These are phyloP conservation scores for Clonostachys solani DNA, from an alignment of 2,329 filamentous ascomycete species.

Conservation along the genomic window DNA sequence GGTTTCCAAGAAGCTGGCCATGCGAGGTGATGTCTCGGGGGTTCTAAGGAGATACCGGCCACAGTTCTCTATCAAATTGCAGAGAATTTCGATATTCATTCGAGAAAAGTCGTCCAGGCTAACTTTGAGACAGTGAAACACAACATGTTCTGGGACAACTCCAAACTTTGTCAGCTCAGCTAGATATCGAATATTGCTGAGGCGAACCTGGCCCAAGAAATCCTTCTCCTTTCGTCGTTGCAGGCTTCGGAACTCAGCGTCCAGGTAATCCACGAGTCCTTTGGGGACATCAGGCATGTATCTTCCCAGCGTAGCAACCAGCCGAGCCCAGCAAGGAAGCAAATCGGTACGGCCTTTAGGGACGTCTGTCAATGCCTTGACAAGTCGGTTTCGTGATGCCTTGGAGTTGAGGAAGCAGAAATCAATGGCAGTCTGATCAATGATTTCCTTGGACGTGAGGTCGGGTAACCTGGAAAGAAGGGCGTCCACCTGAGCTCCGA, in stretches of 20 bases:
- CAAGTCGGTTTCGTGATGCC: conserved; percentile 86
- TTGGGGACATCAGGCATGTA: conserved; percentile 95
- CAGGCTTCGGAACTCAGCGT: conserved; percentile 93
- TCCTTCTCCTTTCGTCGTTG: conserved; percentile 98
- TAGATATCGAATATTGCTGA: conserved; percentile 94
- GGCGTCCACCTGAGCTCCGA: conserved; percentile 93
- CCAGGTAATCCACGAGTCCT: conserved; percentile 84
- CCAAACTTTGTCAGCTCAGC: conserved; percentile 98
- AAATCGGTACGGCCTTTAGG: conserved; percentile 92
- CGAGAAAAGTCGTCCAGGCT: conserved; percentile 95
- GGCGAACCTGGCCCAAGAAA: conserved; percentile 88
- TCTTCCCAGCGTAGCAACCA: conserved; percentile 88
- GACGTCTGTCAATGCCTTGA: conserved; percentile 91
- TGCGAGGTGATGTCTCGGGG: conserved; percentile 86
- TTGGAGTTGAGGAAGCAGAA: conserved; percentile 99
- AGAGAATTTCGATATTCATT: conserved; percentile 99
- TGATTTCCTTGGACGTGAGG: conserved; percentile 82
- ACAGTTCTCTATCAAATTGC: conserved; percentile 92
- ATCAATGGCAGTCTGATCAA: conserved; percentile 90
- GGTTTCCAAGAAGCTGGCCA: conserved; percentile 91
- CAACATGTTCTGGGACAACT: conserved; percentile 95
- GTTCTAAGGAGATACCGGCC: conserved; percentile 91
- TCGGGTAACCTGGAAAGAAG: conserved; percentile 85
- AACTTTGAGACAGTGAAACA: conserved; percentile 98
- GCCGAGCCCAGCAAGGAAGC: conserved; percentile 83